Base-by-base conservation (phyloP, 2,329 filamentous ascomycete genomes). In the Fusarium austroafricanum region DNA sequence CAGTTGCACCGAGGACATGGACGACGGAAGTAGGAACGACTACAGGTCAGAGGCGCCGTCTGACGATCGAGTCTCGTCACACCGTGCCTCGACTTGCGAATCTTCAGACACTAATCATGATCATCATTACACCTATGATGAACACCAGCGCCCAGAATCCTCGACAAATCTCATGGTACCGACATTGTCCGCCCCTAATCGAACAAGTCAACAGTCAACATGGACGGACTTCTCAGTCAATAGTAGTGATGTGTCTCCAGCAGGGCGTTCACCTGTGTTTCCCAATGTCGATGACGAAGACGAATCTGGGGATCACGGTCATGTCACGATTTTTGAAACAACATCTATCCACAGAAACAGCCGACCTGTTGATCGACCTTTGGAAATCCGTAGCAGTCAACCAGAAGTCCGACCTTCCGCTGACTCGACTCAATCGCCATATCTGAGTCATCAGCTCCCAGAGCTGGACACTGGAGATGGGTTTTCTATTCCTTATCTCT, bases 181-280 rank as follows among this genome's bases (percentile, higher is more conserved):
- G 14, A 80, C 49, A 75, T 81, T 68, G 71, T 81, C 49, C 73
- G 80, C 51, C 76, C 81, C 40, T 80, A 74, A 87, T 60, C 81
- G 86, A 37, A 76, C 78, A 20, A 89, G 86, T 65, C 84, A 87
- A 47, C 83, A 84, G 54, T 87, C 86, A 3, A 79, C 82, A n/a
- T 89, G 87, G 87, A 89, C 87, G 26, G 86, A 89, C 71, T 84
- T 86, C 61, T 87, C 86, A 1, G 78, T 88, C 11, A 85, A 86
- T 17, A 88, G 84, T 59, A 81, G 79, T 20, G 83, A 86, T 61
- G 68, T 67, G n/a, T 77, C 78, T 14, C 76, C 77, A 39, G 63
- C 53, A 11, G 65, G 70, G 17, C 72, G 68, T 45, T 77, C 77
- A 10, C 72, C 77, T 17, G 74, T 67, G 26, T 65, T 76, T 53